Conservation (phyloP, 495 filamentous ascomycete species). For the Penicillium desertorum region DNA sequence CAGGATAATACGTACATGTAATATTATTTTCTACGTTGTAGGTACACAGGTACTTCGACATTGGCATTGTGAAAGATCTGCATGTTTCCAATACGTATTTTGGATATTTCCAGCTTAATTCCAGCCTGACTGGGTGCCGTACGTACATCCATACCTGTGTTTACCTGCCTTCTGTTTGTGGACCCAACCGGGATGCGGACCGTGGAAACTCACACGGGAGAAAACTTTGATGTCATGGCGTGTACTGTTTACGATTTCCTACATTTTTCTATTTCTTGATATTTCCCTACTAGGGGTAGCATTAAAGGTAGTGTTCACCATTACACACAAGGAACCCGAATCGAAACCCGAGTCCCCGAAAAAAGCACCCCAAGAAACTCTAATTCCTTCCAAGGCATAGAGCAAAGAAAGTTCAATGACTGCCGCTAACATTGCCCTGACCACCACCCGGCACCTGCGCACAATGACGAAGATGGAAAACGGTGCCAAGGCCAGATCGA, state of each 20-base stretch:
- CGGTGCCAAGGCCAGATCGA: slow-evolving; percentile 14
- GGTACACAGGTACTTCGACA: slow-evolving; percentile 1
- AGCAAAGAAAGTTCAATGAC: slow-evolving; percentile 6
- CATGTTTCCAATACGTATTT: slow-evolving; percentile 3
- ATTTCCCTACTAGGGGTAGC: background rate
- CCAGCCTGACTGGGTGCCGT: background rate
- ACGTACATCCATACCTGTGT: background rate
- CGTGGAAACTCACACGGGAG: slow-evolving; percentile 7
- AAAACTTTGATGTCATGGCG: slow-evolving; percentile 9
- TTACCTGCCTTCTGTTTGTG: background rate
- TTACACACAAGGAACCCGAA: background rate
- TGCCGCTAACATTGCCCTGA: slow-evolving; percentile 7
- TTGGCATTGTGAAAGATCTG: slow-evolving; percentile 13
- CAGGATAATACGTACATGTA: background rate
- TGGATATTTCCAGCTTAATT: slow-evolving; percentile 8
- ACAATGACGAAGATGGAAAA: slow-evolving; percentile 1
- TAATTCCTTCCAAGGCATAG: slow-evolving; percentile 1
- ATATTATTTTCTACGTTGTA: background rate
- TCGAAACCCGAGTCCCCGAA: background rate
- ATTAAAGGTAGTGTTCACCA: background rate
- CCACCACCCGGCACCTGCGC: slow-evolving; percentile 2
- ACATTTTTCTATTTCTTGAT: background rate
- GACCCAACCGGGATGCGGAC: slow-evolving; percentile 4
- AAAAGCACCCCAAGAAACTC: background rate
- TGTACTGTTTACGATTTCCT: background rate